Base-by-base conservation (phyloP, 768 basidiomycete genomes). In the Trametes villosa region DNA sequence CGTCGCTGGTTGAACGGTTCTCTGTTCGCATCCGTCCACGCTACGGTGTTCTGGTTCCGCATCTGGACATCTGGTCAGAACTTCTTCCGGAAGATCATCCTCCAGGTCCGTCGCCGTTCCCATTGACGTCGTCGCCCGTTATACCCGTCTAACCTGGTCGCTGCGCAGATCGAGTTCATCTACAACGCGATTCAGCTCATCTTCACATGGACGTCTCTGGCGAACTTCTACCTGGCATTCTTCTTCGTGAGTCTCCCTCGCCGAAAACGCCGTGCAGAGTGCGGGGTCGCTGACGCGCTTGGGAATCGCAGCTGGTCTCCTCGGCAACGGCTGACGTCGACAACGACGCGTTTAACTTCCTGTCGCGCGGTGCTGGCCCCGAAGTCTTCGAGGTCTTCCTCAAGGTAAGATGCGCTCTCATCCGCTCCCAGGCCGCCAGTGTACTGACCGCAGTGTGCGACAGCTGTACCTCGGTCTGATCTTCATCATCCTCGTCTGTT, bases 51-150 rank as follows among this genome's bases (percentile, higher is more conserved):
- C 76, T 90, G 88, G 75, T 88, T 85, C 75, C 86, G 88, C 69
- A 91, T 98, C 57, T 93, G 92, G 89, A 84, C 87, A 3, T 94
- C 93, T 8, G 92, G 93, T n/a, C 96, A 98, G 74, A 86, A 87
- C 68, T 83, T 89, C 70, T 86, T 92, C 79, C 84, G 94, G 60
- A 96, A 92, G 78, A 78, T 91, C 59, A 72, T 87, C 33, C 82
- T 98, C 29, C 86, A 78, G 72, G 79, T 73, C 50, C 27, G 60
- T 67, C 41, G 8, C n/a, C 15, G 11, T 29, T 12, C 6, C 15
- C 8, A 29, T 4, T 13, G 30, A 58, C 29, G 15, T 44, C n/a
- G 4, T 48, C 18, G 15, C 11, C 4, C 18, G 42, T 9, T 33
- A 12, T 20, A 34, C 22, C n/a, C n/a, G n/a, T n/a, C n/a, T n/a